Evolutionary conservation across 352 stramenopile species (phyloP).

Genomic region (Chrysophaeum taylorii): DNA sequence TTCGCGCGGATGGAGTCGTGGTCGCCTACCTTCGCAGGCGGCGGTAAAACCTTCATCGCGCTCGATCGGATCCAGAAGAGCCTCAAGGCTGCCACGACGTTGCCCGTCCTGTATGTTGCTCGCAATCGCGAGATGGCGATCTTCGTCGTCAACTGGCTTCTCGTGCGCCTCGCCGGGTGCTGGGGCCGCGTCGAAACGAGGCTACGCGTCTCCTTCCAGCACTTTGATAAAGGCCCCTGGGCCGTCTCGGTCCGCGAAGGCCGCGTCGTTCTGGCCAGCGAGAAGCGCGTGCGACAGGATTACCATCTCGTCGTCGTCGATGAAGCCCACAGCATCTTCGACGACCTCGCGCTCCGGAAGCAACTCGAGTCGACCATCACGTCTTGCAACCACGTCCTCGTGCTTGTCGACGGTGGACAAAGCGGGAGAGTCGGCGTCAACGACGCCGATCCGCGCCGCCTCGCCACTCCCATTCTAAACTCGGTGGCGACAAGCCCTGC

Average conservation of each 20-base stretch:
- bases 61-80: background rate
- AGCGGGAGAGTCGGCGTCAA: background rate
- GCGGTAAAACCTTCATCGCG: background rate
- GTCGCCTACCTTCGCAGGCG: no score
- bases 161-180: background rate
- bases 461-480: no score
- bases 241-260: background rate
- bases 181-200: background rate
- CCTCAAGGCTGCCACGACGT: background rate
- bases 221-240: background rate
- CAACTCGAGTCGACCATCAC: background rate
- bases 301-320: background rate
- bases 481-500: no score
- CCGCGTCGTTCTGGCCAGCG: background rate
- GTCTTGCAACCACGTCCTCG: background rate
- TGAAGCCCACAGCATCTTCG: background rate
- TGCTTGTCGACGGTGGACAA: slow-evolving; percentile 5
- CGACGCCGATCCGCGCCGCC: background rate
- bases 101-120: background rate
- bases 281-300: background rate
- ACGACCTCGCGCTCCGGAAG: background rate
- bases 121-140: background rate
- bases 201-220: background rate
- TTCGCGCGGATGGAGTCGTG: no score
- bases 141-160: slow-evolving; percentile 6